Evolutionary conservation across 2,329 filamentous ascomycete genomes (phyloP), one percentile per base, ranked within the genome.

Genomic region (Epichloe typhina): DNA sequence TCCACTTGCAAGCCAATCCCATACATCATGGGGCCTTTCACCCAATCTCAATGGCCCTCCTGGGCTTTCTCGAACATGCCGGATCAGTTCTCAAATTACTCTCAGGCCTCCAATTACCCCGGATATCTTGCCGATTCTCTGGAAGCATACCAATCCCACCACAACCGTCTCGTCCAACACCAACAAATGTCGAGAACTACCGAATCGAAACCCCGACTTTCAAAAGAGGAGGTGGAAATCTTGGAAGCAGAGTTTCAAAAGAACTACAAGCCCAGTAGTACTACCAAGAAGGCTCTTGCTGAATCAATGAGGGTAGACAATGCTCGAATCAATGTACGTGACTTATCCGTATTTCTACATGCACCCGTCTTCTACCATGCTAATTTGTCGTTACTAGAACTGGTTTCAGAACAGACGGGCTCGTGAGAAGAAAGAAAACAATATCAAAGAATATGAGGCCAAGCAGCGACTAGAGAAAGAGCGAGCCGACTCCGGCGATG

Each of bases 401-500:
- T 84, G 80, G 80, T 84, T 84, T 59, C 80, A 84, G 57, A 84
- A 84, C 61, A 71, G 80, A 53, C 73, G 80, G 48, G 80, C 80
- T 49, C 77, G 80, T 64, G 77, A 78, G 55, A 82, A 82, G 73
- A 80, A 82, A 61, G 77, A 82, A 62, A 76, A 72, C 59, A 80
- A 80, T 47, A 69, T 69, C 42, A 62, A 65, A 36, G 66, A 69
- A 53, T 69, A 69, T 50, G 66, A 68, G 38, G 67, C 66, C 37
- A 65, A 60, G 49, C 67, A 69, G 49, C 61, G 61, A 52, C 52
- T 62, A 19, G 66, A 70, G 50, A 68, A 67, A 54, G 62, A 66
- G 17, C 59, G 59, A 35, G 54, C 54, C 35, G 57, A 55, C 5
- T 55, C 55, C n/a, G 61, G 63, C 6, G 43, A 51, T 21, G 54